phyloP scores from a whole-genome alignment of 345 rosid genomes.

The Ailanthus altissimus region DNA sequence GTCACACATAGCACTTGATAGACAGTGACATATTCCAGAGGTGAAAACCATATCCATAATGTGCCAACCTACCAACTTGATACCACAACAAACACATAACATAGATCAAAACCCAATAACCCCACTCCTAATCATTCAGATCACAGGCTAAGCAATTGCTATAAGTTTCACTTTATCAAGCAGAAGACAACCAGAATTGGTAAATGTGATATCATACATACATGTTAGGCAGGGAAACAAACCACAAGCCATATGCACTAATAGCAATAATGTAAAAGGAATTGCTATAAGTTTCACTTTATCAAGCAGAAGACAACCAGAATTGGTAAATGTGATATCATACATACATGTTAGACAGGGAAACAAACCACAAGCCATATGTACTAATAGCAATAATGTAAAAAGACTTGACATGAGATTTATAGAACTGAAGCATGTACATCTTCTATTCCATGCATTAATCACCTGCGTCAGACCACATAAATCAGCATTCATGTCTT shows the following conservation, averaged over 20 bases:
- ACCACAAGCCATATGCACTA: no score
- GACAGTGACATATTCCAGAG: not conserved
- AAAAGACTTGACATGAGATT: not conserved
- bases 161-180: not conserved
- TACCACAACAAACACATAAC: not conserved
- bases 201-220: not conserved
- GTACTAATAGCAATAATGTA: not conserved
- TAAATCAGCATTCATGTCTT: not conserved
- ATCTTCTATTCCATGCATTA: not conserved
- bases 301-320: not conserved
- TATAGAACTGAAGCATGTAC: not conserved
- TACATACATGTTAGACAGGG: not conserved
- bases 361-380: not conserved
- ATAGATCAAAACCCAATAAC: slow-evolving; percentile 2
- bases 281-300: not conserved
- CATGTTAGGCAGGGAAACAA: not conserved
- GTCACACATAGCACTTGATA: not conserved
- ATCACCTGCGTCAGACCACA: not conserved
- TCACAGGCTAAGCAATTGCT: not conserved
- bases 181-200: not conserved
- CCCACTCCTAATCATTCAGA: not conserved
- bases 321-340: not conserved
- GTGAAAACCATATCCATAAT: not conserved
- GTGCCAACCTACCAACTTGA: not conserved
- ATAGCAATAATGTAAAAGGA: not conserved